These are phyloP conservation scores for Xanthoconium purpureum DNA, from an alignment of 768 basidiomycete genomes.

Conservation along the genomic window DNA sequence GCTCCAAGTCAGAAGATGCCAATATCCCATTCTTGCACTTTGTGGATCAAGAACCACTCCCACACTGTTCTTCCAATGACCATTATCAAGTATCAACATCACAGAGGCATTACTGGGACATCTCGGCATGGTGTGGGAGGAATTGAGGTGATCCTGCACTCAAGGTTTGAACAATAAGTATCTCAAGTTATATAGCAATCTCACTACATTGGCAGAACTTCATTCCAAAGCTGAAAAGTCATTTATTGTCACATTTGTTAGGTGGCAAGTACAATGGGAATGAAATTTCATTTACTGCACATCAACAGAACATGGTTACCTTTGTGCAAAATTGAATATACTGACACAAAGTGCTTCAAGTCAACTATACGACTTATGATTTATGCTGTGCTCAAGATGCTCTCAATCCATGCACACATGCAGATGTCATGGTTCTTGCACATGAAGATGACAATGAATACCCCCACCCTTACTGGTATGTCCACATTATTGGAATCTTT, in stretches of 20 bases:
- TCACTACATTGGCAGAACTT: not conserved
- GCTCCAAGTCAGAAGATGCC: too few relatives aligned
- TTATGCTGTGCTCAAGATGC: not conserved
- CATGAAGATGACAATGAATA: constrained; percentile 11
- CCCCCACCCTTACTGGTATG: constrained; percentile 42
- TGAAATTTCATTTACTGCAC: constrained; percentile 12
- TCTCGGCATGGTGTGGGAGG: not conserved
- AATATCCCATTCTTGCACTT: not conserved
- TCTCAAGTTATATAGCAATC: not conserved
- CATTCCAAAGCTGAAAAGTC: not conserved
- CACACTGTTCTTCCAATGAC: not conserved
- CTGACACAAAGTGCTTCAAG: constrained; percentile 18
- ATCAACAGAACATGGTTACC: constrained; percentile 9
- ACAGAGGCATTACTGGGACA: constrained; percentile 5
- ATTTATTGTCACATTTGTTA: not conserved
- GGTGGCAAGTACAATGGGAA: constrained; percentile 18
- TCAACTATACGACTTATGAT: constrained; percentile 25
- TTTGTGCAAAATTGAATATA: constrained; percentile 26
- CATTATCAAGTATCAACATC: constrained; percentile 24
- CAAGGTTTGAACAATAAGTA: not conserved
- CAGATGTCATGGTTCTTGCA: not conserved
- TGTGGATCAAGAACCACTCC: constrained; percentile 7
- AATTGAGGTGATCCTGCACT: not conserved
- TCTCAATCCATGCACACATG: not conserved
- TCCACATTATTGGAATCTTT: constrained; percentile 3